These are phyloP conservation scores for Phylloporus rhodoxanthus DNA, from an alignment of 768 basidiomycete species.

Conservation along the genomic window DNA sequence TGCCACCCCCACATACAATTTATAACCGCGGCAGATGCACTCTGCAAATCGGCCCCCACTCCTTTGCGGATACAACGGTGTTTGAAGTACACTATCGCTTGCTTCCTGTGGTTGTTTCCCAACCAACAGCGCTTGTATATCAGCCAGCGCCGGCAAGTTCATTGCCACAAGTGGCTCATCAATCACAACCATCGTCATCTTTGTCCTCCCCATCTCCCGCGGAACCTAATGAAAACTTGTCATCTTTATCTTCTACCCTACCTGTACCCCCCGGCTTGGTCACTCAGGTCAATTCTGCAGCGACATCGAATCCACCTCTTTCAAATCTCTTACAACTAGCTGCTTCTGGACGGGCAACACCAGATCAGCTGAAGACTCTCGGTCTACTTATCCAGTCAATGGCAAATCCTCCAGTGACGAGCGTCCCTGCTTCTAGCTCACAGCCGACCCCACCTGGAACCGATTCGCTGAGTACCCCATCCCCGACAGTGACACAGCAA, in stretches of 20 bases:
- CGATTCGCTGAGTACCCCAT: constrained; percentile 9
- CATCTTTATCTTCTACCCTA: constrained; percentile 41
- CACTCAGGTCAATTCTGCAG: constrained; percentile 59
- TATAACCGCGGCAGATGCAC: constrained; percentile 63
- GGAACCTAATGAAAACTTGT: constrained; percentile 37
- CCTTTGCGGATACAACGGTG: constrained; percentile 59
- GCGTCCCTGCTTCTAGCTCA: constrained; percentile 2
- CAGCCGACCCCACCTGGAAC: constrained; percentile 3
- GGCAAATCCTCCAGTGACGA: constrained; percentile 26
- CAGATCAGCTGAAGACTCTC: constrained; percentile 62
- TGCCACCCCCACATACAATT: constrained; percentile 62
- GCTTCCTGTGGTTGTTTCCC: constrained; percentile 17
- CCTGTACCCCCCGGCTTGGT: constrained; percentile 54
- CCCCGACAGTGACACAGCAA: constrained; percentile 16
- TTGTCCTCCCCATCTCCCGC: constrained; percentile 19
- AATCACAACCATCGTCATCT: constrained; percentile 19
- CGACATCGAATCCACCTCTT: constrained; percentile 61
- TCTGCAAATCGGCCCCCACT: constrained; percentile 70
- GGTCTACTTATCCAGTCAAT: constrained; percentile 70
- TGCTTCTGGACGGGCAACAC: constrained; percentile 53
- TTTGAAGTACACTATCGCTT: constrained; percentile 70
- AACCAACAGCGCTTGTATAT: constrained; percentile 23
- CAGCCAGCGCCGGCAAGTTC: constrained; percentile 21
- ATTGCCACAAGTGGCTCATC: constrained; percentile 28
- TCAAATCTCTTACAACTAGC: constrained; percentile 61